Percentiles rank a stretch among this genome's conserved stretches.
Conservation (phyloP, 2,329 filamentous ascomycete genomes). For the Ophiocordyceps camponoti-saundersi region DNA sequence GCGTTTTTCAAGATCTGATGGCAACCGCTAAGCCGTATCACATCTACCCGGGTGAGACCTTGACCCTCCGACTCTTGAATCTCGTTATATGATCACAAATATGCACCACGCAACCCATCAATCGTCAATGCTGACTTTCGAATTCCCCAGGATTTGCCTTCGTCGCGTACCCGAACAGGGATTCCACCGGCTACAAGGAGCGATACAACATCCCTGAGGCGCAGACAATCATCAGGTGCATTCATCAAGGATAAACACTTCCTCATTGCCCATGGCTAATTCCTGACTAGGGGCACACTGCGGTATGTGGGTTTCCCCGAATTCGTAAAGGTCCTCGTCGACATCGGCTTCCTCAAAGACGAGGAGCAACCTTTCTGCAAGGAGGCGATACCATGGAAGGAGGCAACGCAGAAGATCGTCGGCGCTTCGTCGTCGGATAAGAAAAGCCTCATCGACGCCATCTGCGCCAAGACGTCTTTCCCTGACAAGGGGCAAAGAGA, state of each 20-base stretch:
- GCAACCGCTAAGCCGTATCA: constrained; percentile 72
- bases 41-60: constrained; percentile 62
- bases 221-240: constrained; percentile 58
- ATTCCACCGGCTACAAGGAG: constrained; percentile 75
- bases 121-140: neutral
- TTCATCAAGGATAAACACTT: neutral
- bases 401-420: constrained; percentile 65
- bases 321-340: constrained; percentile 73
- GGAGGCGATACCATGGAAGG: constrained; percentile 59
- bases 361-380: constrained; percentile 48
- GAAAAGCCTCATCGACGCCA: constrained; percentile 54
- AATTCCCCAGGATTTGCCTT: constrained; percentile 32
- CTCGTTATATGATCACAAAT: too few relatives aligned
- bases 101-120: too few relatives aligned
- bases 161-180: constrained; percentile 85
- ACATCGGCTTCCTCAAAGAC: constrained; percentile 77
- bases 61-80: too few relatives aligned
- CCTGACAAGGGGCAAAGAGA: constrained; percentile 47
- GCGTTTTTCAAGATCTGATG: constrained; percentile 52
- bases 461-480: constrained; percentile 63
- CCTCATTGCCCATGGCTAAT: neutral
- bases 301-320: constrained; percentile 82
- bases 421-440: constrained; percentile 48
- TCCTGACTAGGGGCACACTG: constrained; percentile 39
- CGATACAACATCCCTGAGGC: constrained; percentile 86